Conservation (phyloP, 78 protist genomes). For the Cavenderia fasciculata region DNA sequence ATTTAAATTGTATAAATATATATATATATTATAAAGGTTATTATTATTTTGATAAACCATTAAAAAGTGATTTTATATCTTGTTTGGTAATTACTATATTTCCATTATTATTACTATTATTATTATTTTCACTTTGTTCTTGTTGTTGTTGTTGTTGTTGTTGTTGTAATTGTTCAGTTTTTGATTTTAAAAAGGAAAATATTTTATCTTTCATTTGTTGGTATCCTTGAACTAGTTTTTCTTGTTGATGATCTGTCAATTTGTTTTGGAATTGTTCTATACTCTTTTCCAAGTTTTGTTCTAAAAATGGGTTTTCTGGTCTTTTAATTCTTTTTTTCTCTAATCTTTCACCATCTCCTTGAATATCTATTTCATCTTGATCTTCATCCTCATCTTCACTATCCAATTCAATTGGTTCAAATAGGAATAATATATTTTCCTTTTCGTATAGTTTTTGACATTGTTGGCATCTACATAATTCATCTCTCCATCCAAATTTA, state of each 20-base stretch:
- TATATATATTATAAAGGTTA: no score
- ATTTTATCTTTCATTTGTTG: conserved; percentile 56
- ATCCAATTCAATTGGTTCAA: conserved; percentile 5
- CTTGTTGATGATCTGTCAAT: conserved; percentile 26
- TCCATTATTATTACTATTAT: not conserved
- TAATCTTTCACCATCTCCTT: not conserved
- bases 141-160: conserved; percentile 18
- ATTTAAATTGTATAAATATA: no score
- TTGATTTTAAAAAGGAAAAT: conserved; percentile 5
- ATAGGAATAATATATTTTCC: conserved; percentile 23
- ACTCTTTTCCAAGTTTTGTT: not conserved
- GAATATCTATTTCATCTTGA: not conserved
- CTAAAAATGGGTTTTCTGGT: conserved; percentile 4
- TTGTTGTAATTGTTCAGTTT: conserved; percentile 22
- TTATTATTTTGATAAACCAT: not conserved
- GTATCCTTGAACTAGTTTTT: conserved; percentile 12
- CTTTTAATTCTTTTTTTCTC: not conserved
- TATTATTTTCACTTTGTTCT: conserved; percentile 25
- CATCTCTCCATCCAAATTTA: conserved; percentile 57
- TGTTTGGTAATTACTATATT: not conserved
- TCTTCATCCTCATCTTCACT: not conserved
- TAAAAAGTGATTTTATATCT: conserved; percentile 47
- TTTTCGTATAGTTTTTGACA: conserved; percentile 25
- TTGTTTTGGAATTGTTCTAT: not conserved
- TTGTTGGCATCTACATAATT: conserved; percentile 41